phyloP scores from a whole-genome alignment of 2,329 filamentous ascomycete genomes.

The Thyridium curvatum region DNA sequence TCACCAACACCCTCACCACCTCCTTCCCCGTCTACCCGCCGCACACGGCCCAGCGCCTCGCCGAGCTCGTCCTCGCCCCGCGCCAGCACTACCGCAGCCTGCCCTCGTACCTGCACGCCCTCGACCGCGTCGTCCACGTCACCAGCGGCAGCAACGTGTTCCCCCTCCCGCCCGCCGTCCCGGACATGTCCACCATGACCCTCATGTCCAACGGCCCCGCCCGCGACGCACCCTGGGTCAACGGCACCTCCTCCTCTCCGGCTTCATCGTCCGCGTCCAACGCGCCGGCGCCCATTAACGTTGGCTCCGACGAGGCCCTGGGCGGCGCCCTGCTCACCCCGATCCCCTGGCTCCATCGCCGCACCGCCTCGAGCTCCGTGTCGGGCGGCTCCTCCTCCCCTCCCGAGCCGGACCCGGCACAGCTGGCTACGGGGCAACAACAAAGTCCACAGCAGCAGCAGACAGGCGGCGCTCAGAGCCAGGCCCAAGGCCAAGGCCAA shows the following conservation, averaged over 20 bases:
- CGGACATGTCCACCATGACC: slow-evolving; percentile 47
- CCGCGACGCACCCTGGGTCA: slow-evolving; percentile 16
- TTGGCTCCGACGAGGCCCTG: slow-evolving; percentile 82
- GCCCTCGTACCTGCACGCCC: slow-evolving; percentile 79
- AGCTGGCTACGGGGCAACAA: slow-evolving; percentile 6
- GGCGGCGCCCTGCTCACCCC: slow-evolving; percentile 89
- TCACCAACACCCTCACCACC: slow-evolving; percentile 52
- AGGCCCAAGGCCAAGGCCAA: slow-evolving; percentile 2
- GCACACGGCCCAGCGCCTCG: slow-evolving; percentile 86
- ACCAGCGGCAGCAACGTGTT: slow-evolving; percentile 77
- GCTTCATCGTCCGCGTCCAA: slow-evolving; percentile 28
- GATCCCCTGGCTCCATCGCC: slow-evolving; percentile 71
- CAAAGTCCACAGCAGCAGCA: slow-evolving; percentile 6
- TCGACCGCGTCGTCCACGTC: slow-evolving; percentile 86
- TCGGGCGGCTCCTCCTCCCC: neutral
- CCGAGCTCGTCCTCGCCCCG: slow-evolving; percentile 77
- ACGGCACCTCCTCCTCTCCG: slow-evolving; percentile 29
- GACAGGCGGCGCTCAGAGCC: slow-evolving; percentile 2
- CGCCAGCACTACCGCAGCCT: slow-evolving; percentile 74
- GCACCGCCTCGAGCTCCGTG: slow-evolving; percentile 13
- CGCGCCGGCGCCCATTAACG: slow-evolving; percentile 23
- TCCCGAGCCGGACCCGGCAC: slow-evolving; percentile 1
- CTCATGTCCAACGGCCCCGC: slow-evolving; percentile 51
- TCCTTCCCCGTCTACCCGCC: slow-evolving; percentile 73
- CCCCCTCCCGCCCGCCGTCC: slow-evolving; percentile 66